These are phyloP conservation scores for Alternaria sp. DNA, from an alignment of 2,329 filamentous ascomycete genomes.

Conservation along the genomic window DNA sequence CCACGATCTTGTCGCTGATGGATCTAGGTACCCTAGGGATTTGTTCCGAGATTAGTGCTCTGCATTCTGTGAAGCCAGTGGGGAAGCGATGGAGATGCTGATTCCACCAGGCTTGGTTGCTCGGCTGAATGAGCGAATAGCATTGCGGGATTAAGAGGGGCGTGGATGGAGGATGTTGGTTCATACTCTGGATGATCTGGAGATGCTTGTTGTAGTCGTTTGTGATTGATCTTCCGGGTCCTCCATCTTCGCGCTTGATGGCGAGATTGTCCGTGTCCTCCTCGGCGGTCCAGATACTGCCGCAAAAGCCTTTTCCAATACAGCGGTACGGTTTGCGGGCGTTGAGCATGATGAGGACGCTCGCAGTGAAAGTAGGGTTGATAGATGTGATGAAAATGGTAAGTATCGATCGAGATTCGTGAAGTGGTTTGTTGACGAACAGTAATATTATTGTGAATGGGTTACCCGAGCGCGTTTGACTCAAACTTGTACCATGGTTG, in stretches of 20 bases:
- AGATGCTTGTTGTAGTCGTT: conserved; percentile 32
- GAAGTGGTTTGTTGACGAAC: neutral
- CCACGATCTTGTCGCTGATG: conserved; percentile 24
- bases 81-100: conserved; percentile 20
- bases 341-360: neutral
- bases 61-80: conserved; percentile 20
- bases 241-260: conserved; percentile 33
- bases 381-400: neutral
- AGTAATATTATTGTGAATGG: too few relatives aligned
- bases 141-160: conserved; percentile 27
- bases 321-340: conserved; percentile 17
- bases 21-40: conserved; percentile 24
- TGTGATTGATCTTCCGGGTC: conserved; percentile 26
- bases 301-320: conserved; percentile 33
- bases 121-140: conserved; percentile 20
- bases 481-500: neutral
- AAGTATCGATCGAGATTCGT: too few relatives aligned
- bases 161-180: conserved; percentile 7
- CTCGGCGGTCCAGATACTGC: conserved; percentile 29
- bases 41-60: conserved; percentile 18
- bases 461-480: neutral
- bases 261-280: conserved; percentile 3
- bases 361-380: neutral
- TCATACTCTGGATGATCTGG: conserved; percentile 14
- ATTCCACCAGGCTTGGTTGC: conserved; percentile 18